Percentiles rank a stretch among this genome's conserved stretches.
phyloP scores from a whole-genome alignment of 1,139 yeast genomes.

The Sugiyamaella pinicola region DNA sequence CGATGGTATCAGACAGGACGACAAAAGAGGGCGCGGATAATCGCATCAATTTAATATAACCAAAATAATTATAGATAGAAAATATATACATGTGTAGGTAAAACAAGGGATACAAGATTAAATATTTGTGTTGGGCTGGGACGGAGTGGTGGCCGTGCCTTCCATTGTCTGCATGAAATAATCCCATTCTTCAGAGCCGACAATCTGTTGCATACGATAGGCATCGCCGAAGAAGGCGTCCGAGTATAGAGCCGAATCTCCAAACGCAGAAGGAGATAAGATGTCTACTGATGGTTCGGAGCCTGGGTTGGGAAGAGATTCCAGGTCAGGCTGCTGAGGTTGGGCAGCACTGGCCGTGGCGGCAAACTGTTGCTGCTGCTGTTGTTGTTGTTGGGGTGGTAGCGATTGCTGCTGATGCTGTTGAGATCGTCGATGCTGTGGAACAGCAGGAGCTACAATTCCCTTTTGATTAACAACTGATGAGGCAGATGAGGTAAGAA shows the following conservation, averaged over 20 bases:
- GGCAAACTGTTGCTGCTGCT: not conserved
- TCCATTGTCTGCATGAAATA: conserved; percentile 31
- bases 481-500: conserved; percentile 1
- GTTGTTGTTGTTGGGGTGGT: conserved; percentile 9
- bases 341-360: not conserved
- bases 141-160: conserved; percentile 9
- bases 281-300: not conserved
- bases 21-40: too few species aligned
- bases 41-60: too few species aligned
- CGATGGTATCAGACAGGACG: too few species aligned
- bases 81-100: conserved; percentile 10
- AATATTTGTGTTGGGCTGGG: not conserved
- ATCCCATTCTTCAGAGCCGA: conserved; percentile 35
- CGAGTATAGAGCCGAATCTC: conserved; percentile 11
- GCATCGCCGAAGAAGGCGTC: conserved; percentile 25
- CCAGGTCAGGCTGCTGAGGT: not conserved
- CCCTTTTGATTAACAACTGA: conserved; percentile 6
- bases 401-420: not conserved
- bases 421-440: not conserved
- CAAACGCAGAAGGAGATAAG: conserved; percentile 11
- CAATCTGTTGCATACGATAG: conserved; percentile 27
- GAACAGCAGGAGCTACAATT: not conserved
- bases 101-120: not conserved
- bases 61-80: not conserved
- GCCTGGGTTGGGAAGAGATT: not conserved